A percentile compares a stretch with the other conserved stretches of the same genome.
Conservation (phyloP, 2,329 filamentous ascomycete species). For the Ophiocordyceps robertsii region DNA sequence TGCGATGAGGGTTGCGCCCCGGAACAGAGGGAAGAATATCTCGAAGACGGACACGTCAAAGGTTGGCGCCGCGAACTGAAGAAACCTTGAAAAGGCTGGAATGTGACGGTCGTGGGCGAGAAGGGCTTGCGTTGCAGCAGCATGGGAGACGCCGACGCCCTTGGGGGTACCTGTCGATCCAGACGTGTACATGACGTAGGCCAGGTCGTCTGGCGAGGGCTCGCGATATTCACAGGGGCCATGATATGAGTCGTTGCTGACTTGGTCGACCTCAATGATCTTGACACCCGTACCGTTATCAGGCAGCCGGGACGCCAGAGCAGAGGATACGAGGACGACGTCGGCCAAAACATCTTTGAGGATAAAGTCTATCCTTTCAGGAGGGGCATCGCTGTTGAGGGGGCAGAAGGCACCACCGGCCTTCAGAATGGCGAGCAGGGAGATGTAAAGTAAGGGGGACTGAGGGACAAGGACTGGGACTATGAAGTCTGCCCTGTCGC, state of each 20-base stretch:
- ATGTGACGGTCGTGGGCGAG: conserved; percentile 70
- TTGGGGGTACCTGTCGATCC: conserved; percentile 84
- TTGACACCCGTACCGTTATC: conserved; percentile 11
- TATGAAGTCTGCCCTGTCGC: conserved; percentile 27
- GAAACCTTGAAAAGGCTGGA: conserved; percentile 62
- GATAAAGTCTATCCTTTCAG: conserved; percentile 68
- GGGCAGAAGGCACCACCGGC: conserved; percentile 79
- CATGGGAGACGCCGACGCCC: conserved; percentile 71
- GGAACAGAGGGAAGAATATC: conserved; percentile 75
- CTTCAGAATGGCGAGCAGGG: conserved; percentile 65
- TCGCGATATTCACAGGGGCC: conserved; percentile 4
- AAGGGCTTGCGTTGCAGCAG: conserved; percentile 67
- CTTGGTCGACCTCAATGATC: conserved; percentile 21
- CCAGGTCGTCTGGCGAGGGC: conserved; percentile 33
- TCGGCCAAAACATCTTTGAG: conserved; percentile 59
- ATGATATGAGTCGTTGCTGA: no score
- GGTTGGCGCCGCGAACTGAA: conserved; percentile 84
- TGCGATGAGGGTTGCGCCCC: conserved; percentile 59
- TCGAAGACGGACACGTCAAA: conserved; percentile 95
- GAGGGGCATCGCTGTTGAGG: conserved; percentile 62
- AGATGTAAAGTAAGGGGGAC: conserved; percentile 62
- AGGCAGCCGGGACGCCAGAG: conserved; percentile 28
- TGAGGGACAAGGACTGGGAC: conserved; percentile 71
- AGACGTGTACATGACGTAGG: conserved; percentile 90
- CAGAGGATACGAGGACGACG: conserved; percentile 50